These are phyloP conservation scores for Peniophora sp. DNA, from an alignment of 1,284 basidiomycete genomes.

Conservation along the genomic window DNA sequence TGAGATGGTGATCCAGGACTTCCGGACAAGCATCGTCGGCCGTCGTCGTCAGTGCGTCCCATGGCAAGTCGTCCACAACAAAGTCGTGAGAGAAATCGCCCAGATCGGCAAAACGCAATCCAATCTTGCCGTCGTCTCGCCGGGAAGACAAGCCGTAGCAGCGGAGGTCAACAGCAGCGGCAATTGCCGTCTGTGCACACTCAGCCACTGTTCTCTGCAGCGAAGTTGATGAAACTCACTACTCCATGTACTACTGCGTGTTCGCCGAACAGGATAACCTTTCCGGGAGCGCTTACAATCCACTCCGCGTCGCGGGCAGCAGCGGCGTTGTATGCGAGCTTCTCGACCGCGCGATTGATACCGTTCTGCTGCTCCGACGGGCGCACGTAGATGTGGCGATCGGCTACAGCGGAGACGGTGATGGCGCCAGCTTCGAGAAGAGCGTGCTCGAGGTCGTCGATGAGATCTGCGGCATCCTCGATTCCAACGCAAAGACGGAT, in stretches of 20 bases:
- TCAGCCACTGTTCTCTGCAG: conserved; percentile 3
- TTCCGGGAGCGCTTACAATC: conserved; percentile 93
- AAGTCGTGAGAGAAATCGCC: conserved; percentile 74
- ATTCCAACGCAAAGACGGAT: conserved; percentile 98
- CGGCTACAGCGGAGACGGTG: conserved; percentile 33
- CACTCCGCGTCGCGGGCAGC: conserved; percentile 52
- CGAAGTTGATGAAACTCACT: conserved; percentile 40
- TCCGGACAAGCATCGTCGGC: conserved; percentile 53
- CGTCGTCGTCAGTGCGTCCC: conserved; percentile 63
- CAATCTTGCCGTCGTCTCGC: conserved; percentile 67
- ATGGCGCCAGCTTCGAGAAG: conserved; percentile 91
- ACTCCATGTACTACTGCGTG: conserved; percentile 98
- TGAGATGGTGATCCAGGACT: conserved; percentile 60
- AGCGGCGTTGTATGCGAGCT: conserved; percentile 35
- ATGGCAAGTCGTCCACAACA: conserved; percentile 79
- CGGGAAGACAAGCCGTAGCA: conserved; percentile 86
- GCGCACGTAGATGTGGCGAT: conserved; percentile 42
- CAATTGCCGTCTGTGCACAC: conserved; percentile 77
- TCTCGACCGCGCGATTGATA: conserved; percentile 60
- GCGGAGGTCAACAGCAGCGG: conserved; percentile 90
- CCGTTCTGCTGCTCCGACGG: conserved; percentile 31
- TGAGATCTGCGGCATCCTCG: conserved; percentile 87
- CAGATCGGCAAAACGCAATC: conserved; percentile 78
- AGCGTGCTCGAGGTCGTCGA: conserved; percentile 93
- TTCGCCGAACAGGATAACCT: conserved; percentile 97